Base-by-base conservation (phyloP, 306 rosid species). In the Cicer bijugum region DNA sequence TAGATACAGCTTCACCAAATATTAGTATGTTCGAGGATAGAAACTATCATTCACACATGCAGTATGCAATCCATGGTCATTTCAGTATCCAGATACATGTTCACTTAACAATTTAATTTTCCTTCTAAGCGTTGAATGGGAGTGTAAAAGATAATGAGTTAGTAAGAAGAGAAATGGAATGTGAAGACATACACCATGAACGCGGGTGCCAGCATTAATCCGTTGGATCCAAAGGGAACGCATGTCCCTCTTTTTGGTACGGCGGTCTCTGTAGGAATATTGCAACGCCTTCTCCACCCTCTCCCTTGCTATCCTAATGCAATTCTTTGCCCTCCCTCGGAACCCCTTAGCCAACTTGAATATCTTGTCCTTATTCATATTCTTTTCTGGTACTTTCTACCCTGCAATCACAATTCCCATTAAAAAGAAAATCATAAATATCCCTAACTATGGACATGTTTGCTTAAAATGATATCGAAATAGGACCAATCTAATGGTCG, bases 251-350 rank as follows among this genome's bases (percentile, higher is more conserved):
- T 94, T 94, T 88, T 94, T 94, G 84, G 82, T 91, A 17, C 97
- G 89, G n/a, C 98, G 97, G 23, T 94, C 98, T 65, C 98, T 84
- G 76, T 94, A 94, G 19, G 98, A 89, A 84, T 94, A 91, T 82
- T 91, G 98, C 90, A 94, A 86, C 20, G 97, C 98, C 89, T 94
- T 94, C 82, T 94, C 98, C 66, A 94, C 97, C 67, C 98, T 87
- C 85, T 94, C 98, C 81, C 97, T 88, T 7, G 98, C 92, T 74
- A 91, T 91, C 87, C 96, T 85, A 71, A 94, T 89, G 84, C 98
- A 94, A 77, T 94, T 91, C 87, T 91, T 94, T 53, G 98, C 98
- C 86, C 98, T 88, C 23, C 98, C 98, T 73, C 97, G 83, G 81
- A 91, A 94, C 61, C 98, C 98, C 91, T 91, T 94, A 4, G 98